These are phyloP conservation scores for cucumber (Cucumis sativus) DNA, from an alignment of 306 rosid species.

Conservation along the genomic window Cucumber_9930_V3 NC_026657.2:27098501-27099000, in stretches of 20 bases:
- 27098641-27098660: conserved; percentile 37
- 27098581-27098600: conserved; percentile 39
- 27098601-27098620: conserved; percentile 33
- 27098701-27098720: conserved; percentile 26
- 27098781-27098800: conserved; percentile 43
- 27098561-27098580: conserved; percentile 19
- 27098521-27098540: conserved; percentile 28
- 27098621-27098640: conserved; percentile 32
- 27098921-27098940: neutral
- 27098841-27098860: conserved; percentile 35
- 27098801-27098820: conserved; percentile 37
- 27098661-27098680: conserved; percentile 30
- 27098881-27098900: conserved; percentile 39
- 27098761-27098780: conserved; percentile 36
- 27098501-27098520: conserved; percentile 35
- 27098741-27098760: conserved; percentile 42
- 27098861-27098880: conserved; percentile 34
- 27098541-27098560: conserved; percentile 65
- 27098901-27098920: conserved; percentile 1
- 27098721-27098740: conserved; percentile 20
- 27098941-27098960: conserved; percentile 32
- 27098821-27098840: conserved; percentile 32
- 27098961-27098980: neutral
- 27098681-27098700: conserved; percentile 39
- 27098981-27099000: conserved; percentile 13